Base-by-base conservation (phyloP, 106 monocot species). In the Iris macrosiphon region DNA sequence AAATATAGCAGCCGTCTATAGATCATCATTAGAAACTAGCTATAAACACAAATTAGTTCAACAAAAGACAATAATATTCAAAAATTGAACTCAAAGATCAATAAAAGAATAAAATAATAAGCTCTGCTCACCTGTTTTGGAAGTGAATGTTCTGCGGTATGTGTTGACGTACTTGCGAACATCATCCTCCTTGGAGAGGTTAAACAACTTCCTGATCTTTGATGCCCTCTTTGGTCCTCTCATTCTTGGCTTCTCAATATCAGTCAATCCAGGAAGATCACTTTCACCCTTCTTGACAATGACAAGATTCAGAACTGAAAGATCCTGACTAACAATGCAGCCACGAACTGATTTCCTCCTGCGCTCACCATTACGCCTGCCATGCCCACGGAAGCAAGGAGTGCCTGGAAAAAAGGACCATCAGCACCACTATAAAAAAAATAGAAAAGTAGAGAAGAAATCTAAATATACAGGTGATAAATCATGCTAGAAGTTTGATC, bases 311-410 rank as follows among this genome's bases (percentile, higher is more conserved):
- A 73, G 43, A 38, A 66, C 66, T 1, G 55, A 77, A 12, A 82
- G 72, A 20, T 82, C 82, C 0, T 20, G 82, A 26, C 82, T 77
- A 8, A 82, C 82, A 77, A 82, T 82, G 44, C 82, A 82, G 6
- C 82, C 82, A 45, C 82, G 76, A 50, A 82, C 82, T 21, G 76
- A 82, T 23, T 82, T 82, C 76, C 82, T 76, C 33, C 82, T 64
- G 18, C 82, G 72, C 57, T 82, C 82, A 31, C 82, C 82, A 25
- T 76, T 68, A 13, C 82, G 72, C 60, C 82, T 73, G 0, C 81
- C 81, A 57, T 71, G 64, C 17, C 71, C 71, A 58, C 71, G 65
- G 47, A 57, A 67, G 57, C 66, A 67, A 17, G 66, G 57, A 15
- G 66, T 67, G 11, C 66, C 57, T 67, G 56, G 32, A 0, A 45